Conservation (phyloP, 805 yeast genomes). For the Metschnikowia colocasiae region DNA sequence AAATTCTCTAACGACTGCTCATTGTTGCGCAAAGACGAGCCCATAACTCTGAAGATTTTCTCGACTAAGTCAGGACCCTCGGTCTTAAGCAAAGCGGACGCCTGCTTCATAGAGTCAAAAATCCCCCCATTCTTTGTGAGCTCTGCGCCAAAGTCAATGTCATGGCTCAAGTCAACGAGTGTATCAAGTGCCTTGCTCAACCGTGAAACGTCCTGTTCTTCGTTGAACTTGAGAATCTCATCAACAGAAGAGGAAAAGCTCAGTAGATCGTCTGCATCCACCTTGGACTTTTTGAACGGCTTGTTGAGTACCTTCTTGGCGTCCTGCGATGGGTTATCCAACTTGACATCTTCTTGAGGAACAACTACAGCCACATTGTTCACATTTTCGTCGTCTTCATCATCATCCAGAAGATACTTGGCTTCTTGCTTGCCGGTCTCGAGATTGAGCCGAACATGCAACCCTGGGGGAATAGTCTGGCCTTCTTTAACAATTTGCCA, state of each 20-base stretch:
- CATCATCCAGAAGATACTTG: constrained; percentile 43
- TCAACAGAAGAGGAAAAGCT: constrained; percentile 13
- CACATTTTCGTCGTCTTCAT: constrained; percentile 14
- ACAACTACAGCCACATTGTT: constrained; percentile 12
- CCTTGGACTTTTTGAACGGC: constrained; percentile 6
- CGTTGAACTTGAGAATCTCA: constrained; percentile 11
- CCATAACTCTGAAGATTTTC: constrained; percentile 54
- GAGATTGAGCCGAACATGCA: constrained; percentile 70
- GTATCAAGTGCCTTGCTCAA: constrained; percentile 36
- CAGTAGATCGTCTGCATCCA: constrained; percentile 18
- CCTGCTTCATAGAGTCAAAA: constrained; percentile 28
- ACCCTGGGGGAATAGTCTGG: constrained; percentile 78
- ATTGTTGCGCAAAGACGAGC: constrained; percentile 72
- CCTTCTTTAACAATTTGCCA: constrained; percentile 70
- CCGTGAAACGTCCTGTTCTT: constrained; percentile 18
- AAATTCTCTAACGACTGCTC: constrained; percentile 51
- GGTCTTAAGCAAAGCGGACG: constrained; percentile 16
- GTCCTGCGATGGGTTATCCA: constrained; percentile 4
- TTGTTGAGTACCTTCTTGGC: neutral
- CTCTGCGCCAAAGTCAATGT: constrained; percentile 55
- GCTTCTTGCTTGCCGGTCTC: constrained; percentile 74
- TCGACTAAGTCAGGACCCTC: constrained; percentile 39
- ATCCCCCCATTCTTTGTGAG: constrained; percentile 36
- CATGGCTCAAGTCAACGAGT: constrained; percentile 63
- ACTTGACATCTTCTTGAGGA: constrained; percentile 2